These are phyloP conservation scores for Colletotrichum gloeosporioides DNA, from an alignment of 2,329 filamentous ascomycete species.

Conservation along the genomic window DNA sequence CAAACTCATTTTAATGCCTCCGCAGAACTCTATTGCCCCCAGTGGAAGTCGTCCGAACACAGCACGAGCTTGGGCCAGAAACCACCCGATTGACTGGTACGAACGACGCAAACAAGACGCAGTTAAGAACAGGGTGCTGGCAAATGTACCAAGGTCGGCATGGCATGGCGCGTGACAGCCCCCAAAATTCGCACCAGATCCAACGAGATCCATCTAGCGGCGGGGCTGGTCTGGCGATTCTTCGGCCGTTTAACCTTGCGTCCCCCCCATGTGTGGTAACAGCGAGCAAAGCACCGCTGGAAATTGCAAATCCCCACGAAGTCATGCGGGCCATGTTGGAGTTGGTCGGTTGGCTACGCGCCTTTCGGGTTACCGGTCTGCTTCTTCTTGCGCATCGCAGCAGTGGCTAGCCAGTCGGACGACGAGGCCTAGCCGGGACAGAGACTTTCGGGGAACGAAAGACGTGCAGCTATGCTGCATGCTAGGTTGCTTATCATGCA, in stretches of 20 bases:
- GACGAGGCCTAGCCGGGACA: not conserved
- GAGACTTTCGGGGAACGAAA: not conserved
- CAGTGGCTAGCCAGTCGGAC: not conserved
- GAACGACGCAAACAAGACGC: not conserved
- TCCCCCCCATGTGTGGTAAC: not conserved
- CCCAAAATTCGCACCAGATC: not conserved
- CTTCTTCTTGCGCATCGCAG: not conserved
- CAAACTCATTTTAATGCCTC: conserved; percentile 9
- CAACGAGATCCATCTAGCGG: not conserved
- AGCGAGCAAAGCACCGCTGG: conserved; percentile 17
- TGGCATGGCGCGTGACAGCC: not conserved
- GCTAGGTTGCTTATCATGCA: not conserved
- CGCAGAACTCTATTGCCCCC: not conserved
- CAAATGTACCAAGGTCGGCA: not conserved
- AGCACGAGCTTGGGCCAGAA: not conserved
- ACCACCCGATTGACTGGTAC: not conserved
- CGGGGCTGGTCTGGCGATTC: conserved; percentile 6
- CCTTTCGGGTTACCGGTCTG: not conserved
- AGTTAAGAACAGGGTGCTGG: not conserved
- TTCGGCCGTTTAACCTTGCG: conserved; percentile 16
- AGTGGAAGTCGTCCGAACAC: conserved; percentile 6
- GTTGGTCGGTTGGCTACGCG: too few relatives aligned
- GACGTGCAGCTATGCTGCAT: not conserved
- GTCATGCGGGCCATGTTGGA: too few relatives aligned
- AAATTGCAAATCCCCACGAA: conserved; percentile 14